Evolutionary conservation across 176 grass and related monocot genomes (phyloP).

Genomic region (Lolium perenne): DNA sequence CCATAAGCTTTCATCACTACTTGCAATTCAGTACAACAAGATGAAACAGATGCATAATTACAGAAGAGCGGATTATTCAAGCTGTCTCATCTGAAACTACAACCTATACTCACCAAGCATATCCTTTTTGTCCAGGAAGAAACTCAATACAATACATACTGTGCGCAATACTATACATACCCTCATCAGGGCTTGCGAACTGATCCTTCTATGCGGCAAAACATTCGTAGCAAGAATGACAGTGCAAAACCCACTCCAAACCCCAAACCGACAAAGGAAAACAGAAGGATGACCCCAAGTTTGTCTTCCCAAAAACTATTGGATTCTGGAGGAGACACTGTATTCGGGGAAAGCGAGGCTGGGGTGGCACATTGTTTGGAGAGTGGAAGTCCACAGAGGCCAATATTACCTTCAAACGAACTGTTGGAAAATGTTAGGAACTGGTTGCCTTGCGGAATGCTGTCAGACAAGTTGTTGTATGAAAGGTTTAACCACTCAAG

Average conservation of each 20-base stretch:
- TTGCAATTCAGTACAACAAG: no score
- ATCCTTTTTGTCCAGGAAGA: not conserved
- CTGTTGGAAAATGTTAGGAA: not conserved
- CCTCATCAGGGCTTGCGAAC: not conserved
- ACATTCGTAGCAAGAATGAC: not conserved
- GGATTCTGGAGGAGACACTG: not conserved
- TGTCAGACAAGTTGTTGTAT: constrained; percentile 39
- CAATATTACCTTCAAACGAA: not conserved
- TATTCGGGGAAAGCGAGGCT: not conserved
- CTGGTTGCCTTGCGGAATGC: constrained; percentile 21
- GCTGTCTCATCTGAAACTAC: not conserved
- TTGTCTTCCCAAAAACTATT: not conserved
- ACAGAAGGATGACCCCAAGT: not conserved
- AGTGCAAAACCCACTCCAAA: constrained; percentile 12
- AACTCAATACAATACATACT: not conserved
- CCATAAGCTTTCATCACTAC: no score
- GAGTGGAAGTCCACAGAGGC: not conserved
- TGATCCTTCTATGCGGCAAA: not conserved
- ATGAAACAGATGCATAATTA: no score
- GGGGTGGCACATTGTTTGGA: not conserved
- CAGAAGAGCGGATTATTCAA: not conserved
- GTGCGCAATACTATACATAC: not conserved
- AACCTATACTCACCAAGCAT: not conserved
- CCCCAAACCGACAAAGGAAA: not conserved
- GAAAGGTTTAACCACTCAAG: constrained; percentile 40